A percentile compares a stretch with the other conserved stretches of the same genome.
These are phyloP conservation scores for Apiotrichum mycotoxinovorans DNA, from an alignment of 1,284 basidiomycete species.

Conservation along the genomic window DNA sequence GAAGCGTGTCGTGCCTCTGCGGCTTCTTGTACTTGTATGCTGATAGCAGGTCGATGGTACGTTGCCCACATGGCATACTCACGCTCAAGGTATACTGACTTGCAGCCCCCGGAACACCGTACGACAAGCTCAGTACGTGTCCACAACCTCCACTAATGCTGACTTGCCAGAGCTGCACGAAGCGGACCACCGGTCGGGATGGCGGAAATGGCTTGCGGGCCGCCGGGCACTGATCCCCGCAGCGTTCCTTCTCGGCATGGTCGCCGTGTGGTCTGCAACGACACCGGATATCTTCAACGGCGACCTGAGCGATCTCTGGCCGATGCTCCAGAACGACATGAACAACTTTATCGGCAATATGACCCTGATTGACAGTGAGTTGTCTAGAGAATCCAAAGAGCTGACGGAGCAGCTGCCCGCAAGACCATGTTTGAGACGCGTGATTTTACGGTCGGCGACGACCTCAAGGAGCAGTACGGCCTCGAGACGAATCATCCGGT, in stretches of 20 bases:
- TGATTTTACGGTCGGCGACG: conserved; percentile 78
- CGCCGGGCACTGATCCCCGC: conserved; percentile 19
- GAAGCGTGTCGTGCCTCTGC: no score
- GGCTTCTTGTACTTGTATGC: background rate
- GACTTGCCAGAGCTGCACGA: conserved; percentile 27
- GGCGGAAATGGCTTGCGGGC: conserved; percentile 29
- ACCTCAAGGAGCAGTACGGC: conserved; percentile 61
- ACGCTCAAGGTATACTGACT: background rate
- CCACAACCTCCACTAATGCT: background rate
- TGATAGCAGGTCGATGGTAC: conserved; percentile 7
- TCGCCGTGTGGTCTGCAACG: conserved; percentile 21
- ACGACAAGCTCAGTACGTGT: conserved; percentile 43
- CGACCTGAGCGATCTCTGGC: conserved; percentile 28
- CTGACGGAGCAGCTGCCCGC: conserved; percentile 65
- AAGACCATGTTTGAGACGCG: conserved; percentile 69
- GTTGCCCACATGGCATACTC: background rate
- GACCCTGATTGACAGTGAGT: conserved; percentile 38
- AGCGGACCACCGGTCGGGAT: conserved; percentile 20
- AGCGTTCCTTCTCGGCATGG: conserved; percentile 16
- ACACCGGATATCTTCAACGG: conserved; percentile 21
- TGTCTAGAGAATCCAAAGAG: no score
- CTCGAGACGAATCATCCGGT: conserved; percentile 71
- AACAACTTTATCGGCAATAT: conserved; percentile 41
- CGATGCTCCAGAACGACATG: conserved; percentile 39
- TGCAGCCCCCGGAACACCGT: conserved; percentile 48